Base-by-base conservation (phyloP, 2,329 filamentous ascomycete genomes). In the Aspergillus caelatus region DNA sequence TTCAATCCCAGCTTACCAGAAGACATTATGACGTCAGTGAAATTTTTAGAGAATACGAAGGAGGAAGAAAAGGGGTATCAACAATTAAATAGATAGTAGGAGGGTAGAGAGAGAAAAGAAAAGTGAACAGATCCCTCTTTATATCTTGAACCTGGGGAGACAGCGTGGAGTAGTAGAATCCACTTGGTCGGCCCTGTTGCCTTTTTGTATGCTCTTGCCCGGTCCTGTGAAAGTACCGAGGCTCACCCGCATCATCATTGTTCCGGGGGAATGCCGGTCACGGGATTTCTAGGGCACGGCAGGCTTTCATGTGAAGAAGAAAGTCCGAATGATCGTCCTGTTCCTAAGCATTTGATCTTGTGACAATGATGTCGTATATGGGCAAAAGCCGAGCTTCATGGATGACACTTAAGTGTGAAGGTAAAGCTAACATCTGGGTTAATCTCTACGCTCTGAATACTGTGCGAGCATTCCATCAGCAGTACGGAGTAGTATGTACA, bases 21-120 rank as follows among this genome's bases (percentile, higher is more conserved):
- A 74, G 79, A 80, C 79, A 81, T 81, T 69, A 69, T 78, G 69
- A 74, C 67, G 63, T 71, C 64, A 71, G 64, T 16, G 19, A 36
- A 46, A 11, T 16, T 34, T 53, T 32, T 41, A 48, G n/a, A 34
- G 43, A 28, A 61, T 50, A n/a, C 46, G 43, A 39, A 58, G 41
- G 30, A 32, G 60, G 53, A 28, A 32, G 56, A 52, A 43, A 53
- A n/a, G 39, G 57, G 62, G 60, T 41, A 60, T 46, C 32, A 54
- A 52, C 54, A 48, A 41, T 50, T 36, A 60, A 57, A 30, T 41
- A 30, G 57, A 36, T 26, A 50, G n/a, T n/a, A 30, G 45, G 57
- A 45, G 36, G 43, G 19, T 36, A 57, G 28, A 41, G 30, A 32
- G 46, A 65, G 19, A 58, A 43, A 57, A 32, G 36, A 46, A 39